Conservation (phyloP, 116 monocot genomes). For the Papilionanthe hybrid region DNA sequence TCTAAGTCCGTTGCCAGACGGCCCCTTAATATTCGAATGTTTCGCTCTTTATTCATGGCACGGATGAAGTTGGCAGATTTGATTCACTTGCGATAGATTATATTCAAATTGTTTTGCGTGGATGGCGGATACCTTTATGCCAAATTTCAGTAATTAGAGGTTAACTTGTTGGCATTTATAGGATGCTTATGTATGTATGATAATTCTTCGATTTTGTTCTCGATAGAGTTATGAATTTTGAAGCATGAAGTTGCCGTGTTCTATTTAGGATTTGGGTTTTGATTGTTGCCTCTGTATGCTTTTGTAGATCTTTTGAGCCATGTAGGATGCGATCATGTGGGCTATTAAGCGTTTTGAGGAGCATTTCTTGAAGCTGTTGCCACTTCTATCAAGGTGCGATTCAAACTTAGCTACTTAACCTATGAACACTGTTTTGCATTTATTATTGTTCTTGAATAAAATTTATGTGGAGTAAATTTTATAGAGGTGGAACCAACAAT, state of each 20-base stretch:
- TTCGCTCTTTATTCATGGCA: not conserved
- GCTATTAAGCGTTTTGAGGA: constrained; percentile 27
- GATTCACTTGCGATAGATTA: not conserved
- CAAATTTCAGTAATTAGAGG: not conserved
- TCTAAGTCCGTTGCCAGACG: too few relatives aligned
- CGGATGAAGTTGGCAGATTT: not conserved
- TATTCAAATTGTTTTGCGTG: not conserved
- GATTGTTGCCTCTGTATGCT: not conserved
- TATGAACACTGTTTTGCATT: constrained; percentile 1
- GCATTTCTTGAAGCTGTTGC: constrained; percentile 18
- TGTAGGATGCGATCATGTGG: constrained; percentile 26
- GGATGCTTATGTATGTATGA: not conserved
- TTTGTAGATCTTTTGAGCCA: constrained; percentile 2
- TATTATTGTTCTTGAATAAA: not conserved
- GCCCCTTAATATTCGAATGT: not conserved
- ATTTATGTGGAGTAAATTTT: constrained; percentile 13
- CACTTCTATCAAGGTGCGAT: constrained; percentile 32
- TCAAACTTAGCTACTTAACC: not conserved
- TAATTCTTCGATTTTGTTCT: not conserved
- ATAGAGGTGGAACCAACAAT: constrained; percentile 2
- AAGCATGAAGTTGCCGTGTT: not conserved
- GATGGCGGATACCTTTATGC: not conserved
- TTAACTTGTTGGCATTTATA: not conserved
- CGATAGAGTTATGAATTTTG: not conserved
- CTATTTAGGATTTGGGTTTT: not conserved